Conservation (phyloP, 169 alveolate species). For the Plasmodium relictum region DNA sequence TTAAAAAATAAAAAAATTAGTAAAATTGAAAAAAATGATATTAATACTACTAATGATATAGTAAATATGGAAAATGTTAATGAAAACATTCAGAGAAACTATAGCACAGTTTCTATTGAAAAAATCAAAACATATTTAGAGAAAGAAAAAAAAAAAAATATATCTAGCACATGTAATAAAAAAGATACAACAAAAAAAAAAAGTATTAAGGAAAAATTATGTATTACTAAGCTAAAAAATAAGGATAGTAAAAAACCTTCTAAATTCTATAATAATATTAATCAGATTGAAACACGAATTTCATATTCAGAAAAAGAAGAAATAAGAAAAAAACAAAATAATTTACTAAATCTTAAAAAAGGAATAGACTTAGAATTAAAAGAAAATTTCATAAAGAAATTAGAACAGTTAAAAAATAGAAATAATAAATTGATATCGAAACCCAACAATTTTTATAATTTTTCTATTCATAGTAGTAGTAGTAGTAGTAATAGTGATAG, state of each 20-base stretch:
- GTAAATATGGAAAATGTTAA: not conserved
- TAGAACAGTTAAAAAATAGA: conserved; percentile 57
- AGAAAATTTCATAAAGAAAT: conserved; percentile 35
- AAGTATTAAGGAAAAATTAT: not conserved
- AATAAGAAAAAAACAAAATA: conserved; percentile 2
- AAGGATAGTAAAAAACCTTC: not conserved
- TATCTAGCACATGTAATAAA: not conserved
- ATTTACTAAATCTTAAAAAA: conserved; percentile 5
- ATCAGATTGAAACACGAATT: not conserved
- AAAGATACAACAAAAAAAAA: not conserved
- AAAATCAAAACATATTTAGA: conserved; percentile 32
- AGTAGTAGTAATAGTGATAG: conserved; percentile 23
- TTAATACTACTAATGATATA: not conserved
- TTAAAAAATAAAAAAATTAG: not conserved
- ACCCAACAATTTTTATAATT: conserved; percentile 4
- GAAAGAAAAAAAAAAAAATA: conserved; percentile 11
- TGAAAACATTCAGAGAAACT: not conserved
- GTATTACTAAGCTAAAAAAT: conserved; percentile 10
- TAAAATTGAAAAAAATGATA: not conserved
- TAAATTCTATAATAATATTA: not conserved
- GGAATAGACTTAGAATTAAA: conserved; percentile 23
- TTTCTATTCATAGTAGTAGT: conserved; percentile 51
- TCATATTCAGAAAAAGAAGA: not conserved
- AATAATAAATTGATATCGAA: conserved; percentile 37
- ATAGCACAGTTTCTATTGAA: conserved; percentile 16